A percentile compares a stretch with the other conserved stretches of the same genome.
Evolutionary conservation across 257 asterid species (phyloP).

Genomic region (Cynanchum wilfordii): DNA sequence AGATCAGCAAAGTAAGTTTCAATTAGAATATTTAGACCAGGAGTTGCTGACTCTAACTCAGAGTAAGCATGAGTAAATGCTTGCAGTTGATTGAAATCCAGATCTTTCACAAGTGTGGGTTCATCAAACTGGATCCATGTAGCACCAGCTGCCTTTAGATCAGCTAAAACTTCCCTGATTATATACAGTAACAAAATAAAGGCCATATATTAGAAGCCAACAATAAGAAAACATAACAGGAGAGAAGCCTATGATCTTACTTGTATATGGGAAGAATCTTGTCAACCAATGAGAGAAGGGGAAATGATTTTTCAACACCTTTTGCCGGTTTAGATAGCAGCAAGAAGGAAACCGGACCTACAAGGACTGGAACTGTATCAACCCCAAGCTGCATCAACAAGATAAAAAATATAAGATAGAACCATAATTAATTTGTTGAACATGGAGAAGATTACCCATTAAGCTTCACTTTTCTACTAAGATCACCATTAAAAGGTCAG

Average conservation of each 20-base stretch:
- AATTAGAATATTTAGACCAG: conserved; percentile 59
- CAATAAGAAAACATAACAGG: background rate
- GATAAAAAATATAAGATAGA: conserved; percentile 13
- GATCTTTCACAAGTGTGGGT: conserved; percentile 84
- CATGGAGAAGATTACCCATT: background rate
- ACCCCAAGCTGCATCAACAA: conserved; percentile 63
- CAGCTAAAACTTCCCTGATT: conserved; percentile 83
- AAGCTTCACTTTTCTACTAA: background rate
- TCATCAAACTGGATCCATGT: conserved; percentile 91
- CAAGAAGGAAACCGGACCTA: conserved; percentile 86
- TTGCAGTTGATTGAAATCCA: conserved; percentile 74
- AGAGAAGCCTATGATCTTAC: conserved; percentile 28
- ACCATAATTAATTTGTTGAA: background rate
- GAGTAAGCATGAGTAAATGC: conserved; percentile 83
- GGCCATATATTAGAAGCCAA: background rate
- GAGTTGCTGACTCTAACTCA: conserved; percentile 55
- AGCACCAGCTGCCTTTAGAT: conserved; percentile 91
- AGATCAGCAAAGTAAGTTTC: conserved; percentile 87
- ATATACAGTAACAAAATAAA: conserved; percentile 11
- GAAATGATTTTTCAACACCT: conserved; percentile 79
- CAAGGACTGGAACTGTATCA: conserved; percentile 78
- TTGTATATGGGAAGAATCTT: conserved; percentile 89
- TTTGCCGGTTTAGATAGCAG: conserved; percentile 88
- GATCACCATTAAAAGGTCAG: background rate
- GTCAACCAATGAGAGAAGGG: conserved; percentile 71